phyloP scores from a whole-genome alignment of 1,284 basidiomycete species.

The Flammula alnicola region DNA sequence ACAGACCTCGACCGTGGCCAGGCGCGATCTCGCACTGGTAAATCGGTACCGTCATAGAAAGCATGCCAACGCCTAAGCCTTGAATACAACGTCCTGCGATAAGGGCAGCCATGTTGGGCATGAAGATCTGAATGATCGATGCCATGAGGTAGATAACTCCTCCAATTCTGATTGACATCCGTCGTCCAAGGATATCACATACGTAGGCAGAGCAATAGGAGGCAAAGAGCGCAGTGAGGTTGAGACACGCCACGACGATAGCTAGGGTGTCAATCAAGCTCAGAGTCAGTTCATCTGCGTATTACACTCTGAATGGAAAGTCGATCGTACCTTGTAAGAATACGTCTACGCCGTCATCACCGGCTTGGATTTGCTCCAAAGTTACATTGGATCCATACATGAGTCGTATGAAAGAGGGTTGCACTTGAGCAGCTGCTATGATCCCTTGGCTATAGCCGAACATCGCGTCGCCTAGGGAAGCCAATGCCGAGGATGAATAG shows the following conservation, averaged over 20 bases:
- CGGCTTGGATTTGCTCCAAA: slow-evolving; percentile 45
- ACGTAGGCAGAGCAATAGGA: slow-evolving; percentile 52
- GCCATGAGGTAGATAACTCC: slow-evolving; percentile 52
- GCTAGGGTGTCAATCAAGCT: too few relatives aligned
- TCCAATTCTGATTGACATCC: slow-evolving; percentile 52
- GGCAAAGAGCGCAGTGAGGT: slow-evolving; percentile 53
- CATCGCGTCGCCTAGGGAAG: slow-evolving; percentile 59
- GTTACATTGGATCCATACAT: slow-evolving; percentile 52
- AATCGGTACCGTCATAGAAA: slow-evolving; percentile 58
- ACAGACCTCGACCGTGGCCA: slow-evolving; percentile 52
- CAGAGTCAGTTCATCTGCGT: too few relatives aligned
- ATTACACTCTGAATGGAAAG: too few relatives aligned
- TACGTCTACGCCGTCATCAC: slow-evolving; percentile 49
- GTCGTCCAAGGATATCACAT: slow-evolving; percentile 53
- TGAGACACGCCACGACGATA: slow-evolving; percentile 54
- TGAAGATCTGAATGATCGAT: slow-evolving; percentile 47
- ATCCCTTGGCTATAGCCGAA: slow-evolving; percentile 61
- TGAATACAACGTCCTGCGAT: slow-evolving; percentile 54
- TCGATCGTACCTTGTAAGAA: slow-evolving; percentile 45
- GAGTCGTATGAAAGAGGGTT: slow-evolving; percentile 52
- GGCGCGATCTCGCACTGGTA: slow-evolving; percentile 61
- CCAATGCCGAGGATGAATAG: slow-evolving; percentile 52
- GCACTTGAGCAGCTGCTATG: slow-evolving; percentile 55
- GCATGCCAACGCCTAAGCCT: slow-evolving; percentile 46
- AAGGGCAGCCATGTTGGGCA: slow-evolving; percentile 46